Percentiles rank a stretch among this genome's conserved stretches.
Evolutionary conservation across 306 rosid species (phyloP).

Genomic region (Senna siamea): DNA sequence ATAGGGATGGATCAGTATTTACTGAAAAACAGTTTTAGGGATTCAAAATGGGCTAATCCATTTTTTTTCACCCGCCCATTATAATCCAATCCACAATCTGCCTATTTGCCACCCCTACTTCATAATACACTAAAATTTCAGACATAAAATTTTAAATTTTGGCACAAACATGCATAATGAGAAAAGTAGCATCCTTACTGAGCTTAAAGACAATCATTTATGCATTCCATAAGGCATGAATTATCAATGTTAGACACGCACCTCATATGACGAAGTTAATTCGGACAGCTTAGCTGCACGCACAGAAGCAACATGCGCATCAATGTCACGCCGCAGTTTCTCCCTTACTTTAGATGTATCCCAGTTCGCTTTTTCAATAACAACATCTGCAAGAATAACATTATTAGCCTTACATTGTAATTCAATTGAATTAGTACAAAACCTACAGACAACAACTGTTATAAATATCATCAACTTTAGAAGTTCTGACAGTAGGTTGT

Average conservation of each 20-base stretch:
- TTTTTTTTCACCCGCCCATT: not conserved
- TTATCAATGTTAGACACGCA: conserved; percentile 31
- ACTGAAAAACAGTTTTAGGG: not conserved
- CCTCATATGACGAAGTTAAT: conserved; percentile 69
- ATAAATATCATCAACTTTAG: conserved; percentile 1
- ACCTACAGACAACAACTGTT: conserved; percentile 15
- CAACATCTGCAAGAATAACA: conserved; percentile 65
- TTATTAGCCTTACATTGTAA: conserved; percentile 33
- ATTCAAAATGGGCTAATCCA: not conserved
- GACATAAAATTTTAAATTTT: not conserved
- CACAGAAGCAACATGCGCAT: conserved; percentile 65
- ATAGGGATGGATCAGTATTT: not conserved
- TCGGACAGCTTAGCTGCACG: conserved; percentile 75
- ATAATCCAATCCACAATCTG: not conserved
- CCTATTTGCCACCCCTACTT: not conserved
- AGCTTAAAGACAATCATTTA: conserved; percentile 17
- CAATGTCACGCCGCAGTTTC: conserved; percentile 80
- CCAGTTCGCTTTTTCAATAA: conserved; percentile 72
- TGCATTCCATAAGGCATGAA: conserved; percentile 17
- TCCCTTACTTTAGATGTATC: conserved; percentile 83
- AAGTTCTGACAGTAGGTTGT: not conserved
- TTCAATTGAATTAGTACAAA: conserved; percentile 21
- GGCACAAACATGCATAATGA: not conserved
- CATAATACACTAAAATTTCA: not conserved
- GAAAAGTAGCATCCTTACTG: not conserved